phyloP scores from a whole-genome alignment of 2,329 filamentous ascomycete species.

The Fusarium incarnatum region DNA sequence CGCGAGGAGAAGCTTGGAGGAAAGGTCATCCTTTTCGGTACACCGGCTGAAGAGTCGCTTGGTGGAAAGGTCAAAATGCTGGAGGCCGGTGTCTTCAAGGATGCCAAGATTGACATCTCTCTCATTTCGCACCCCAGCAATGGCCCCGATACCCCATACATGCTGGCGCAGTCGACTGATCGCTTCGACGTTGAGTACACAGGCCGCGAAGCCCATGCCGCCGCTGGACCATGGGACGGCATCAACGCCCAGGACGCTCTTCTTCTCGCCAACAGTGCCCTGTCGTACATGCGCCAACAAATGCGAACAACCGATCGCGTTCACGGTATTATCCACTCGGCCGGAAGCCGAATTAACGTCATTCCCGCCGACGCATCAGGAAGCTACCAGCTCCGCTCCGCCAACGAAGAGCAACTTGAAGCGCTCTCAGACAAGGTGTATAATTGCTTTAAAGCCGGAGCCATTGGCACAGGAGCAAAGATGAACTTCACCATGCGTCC shows the following conservation, averaged over 20 bases:
- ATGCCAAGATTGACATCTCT: constrained; percentile 40
- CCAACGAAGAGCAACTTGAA: constrained; percentile 49
- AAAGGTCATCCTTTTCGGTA: constrained; percentile 39
- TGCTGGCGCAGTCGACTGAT: constrained; percentile 34
- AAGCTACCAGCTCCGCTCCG: constrained; percentile 68
- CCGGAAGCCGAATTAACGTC: constrained; percentile 38
- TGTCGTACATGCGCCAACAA: constrained; percentile 37
- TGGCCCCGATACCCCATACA: constrained; percentile 23
- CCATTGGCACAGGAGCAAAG: constrained; percentile 48
- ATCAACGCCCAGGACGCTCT: constrained; percentile 42
- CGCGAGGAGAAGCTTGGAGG: constrained; percentile 33
- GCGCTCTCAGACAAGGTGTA: constrained; percentile 39
- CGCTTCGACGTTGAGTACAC: constrained; percentile 36
- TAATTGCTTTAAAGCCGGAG: constrained; percentile 46
- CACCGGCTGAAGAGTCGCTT: constrained; percentile 37
- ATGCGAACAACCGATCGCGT: constrained; percentile 33
- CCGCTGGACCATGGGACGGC: constrained; percentile 34
- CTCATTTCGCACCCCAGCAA: constrained; percentile 39
- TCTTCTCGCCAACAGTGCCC: constrained; percentile 34
- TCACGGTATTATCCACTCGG: constrained; percentile 38
- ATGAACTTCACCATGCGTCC: constrained; percentile 52
- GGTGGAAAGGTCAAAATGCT: constrained; percentile 42
- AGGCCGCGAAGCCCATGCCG: constrained; percentile 31
- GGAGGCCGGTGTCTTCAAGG: constrained; percentile 32
- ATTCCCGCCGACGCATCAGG: constrained; percentile 63